Conservation (phyloP, 73 alveolate genomes). For the Paramecium tetraurelia region DNA sequence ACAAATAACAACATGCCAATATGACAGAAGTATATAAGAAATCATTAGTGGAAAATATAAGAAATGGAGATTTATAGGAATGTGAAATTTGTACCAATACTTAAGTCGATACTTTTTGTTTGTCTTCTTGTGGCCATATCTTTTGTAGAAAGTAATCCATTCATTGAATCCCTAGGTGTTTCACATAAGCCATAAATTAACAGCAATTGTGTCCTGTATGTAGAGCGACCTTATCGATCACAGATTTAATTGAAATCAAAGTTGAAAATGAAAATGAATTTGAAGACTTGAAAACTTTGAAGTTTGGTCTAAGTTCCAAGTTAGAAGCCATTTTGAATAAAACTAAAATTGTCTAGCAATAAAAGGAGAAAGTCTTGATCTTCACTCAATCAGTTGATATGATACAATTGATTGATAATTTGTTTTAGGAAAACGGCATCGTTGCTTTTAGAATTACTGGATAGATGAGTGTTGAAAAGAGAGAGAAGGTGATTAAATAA, state of each 20-base stretch:
- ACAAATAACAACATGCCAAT: neutral
- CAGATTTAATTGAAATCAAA: neutral
- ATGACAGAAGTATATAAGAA: neutral
- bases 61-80: neutral
- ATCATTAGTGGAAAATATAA: neutral
- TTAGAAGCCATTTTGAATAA: neutral
- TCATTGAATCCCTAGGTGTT: neutral
- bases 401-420: neutral
- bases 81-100: neutral
- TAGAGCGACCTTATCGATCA: neutral
- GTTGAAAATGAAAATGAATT: neutral
- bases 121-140: neutral
- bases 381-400: constrained; percentile 48
- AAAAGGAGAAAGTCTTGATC: constrained; percentile 8
- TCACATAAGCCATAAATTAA: neutral
- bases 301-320: constrained; percentile 4
- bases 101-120: neutral
- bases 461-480: constrained; percentile 43
- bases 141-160: neutral
- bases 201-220: neutral
- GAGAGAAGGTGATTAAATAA: constrained; percentile 36
- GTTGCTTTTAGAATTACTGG: neutral
- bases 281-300: neutral
- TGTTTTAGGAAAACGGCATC: constrained; percentile 7
- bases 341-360: neutral